Conservation (phyloP, 176 grass and related monocot species). For the Aechmea fasciata region DNA sequence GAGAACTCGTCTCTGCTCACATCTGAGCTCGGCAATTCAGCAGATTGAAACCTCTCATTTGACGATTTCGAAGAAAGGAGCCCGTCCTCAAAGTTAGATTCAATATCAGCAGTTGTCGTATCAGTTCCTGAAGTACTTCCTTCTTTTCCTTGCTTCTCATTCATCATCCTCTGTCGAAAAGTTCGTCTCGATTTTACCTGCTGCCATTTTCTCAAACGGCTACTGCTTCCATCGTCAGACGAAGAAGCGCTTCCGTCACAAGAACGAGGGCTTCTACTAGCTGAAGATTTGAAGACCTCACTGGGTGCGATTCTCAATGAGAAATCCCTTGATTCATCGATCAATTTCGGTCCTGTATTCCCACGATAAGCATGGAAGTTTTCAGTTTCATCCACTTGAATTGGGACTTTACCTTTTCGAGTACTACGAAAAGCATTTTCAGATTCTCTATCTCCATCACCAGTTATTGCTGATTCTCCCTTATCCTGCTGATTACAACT, state of each 20-base stretch:
- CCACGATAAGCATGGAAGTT: not conserved
- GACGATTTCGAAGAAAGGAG: not conserved
- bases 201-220: not conserved
- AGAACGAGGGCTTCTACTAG: constrained; percentile 23
- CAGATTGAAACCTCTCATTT: constrained; percentile 3
- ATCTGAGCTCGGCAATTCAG: not conserved
- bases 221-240: constrained; percentile 21
- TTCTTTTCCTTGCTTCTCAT: constrained; percentile 6
- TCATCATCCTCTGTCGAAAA: not conserved
- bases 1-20: not conserved
- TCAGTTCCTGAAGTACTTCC: constrained; percentile 11
- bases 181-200: constrained; percentile 16
- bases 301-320: not conserved
- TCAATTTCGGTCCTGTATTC: constrained; percentile 2
- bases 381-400: not conserved
- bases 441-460: not conserved
- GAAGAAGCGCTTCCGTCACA: constrained; percentile 26
- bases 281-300: constrained; percentile 3
- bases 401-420: not conserved
- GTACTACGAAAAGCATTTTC: not conserved
- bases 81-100: not conserved
- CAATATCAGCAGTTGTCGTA: constrained; percentile 1
- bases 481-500: not conserved
- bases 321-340: not conserved
- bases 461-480: too few relatives aligned